phyloP scores from a whole-genome alignment of 805 yeast species.

The Scheffersomyces stipitis region DNA sequence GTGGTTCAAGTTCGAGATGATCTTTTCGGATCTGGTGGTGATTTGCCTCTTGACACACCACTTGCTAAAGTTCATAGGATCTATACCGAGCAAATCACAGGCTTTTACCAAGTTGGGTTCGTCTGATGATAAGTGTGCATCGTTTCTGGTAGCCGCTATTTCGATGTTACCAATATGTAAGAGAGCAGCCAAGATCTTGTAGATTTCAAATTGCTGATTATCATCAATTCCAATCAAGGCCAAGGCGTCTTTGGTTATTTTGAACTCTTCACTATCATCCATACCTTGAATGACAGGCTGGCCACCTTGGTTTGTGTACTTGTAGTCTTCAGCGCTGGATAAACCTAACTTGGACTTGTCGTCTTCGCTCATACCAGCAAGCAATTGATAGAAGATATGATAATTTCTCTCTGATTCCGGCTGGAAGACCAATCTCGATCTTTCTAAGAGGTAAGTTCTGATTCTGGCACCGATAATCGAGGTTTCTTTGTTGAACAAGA shows the following conservation, averaged over 20 bases:
- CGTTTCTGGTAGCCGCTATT: conserved; percentile 78
- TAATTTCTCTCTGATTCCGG: conserved; percentile 90
- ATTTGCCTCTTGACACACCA: conserved; percentile 95
- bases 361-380: conserved; percentile 65
- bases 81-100: conserved; percentile 79
- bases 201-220: conserved; percentile 63
- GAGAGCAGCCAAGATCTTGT: conserved; percentile 80
- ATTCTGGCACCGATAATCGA: conserved; percentile 93
- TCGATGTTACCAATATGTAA: conserved; percentile 92
- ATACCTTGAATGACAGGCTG: conserved; percentile 67
- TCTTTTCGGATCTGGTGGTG: conserved; percentile 88
- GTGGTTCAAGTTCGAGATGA: conserved; percentile 76
- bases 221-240: conserved; percentile 70
- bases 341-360: conserved; percentile 61
- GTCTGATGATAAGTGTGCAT: conserved; percentile 77
- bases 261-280: conserved; percentile 79
- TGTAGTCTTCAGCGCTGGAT: conserved; percentile 63
- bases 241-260: conserved; percentile 74
- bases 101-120: conserved; percentile 85
- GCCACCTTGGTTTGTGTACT: conserved; percentile 90
- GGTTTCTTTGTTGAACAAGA: conserved; percentile 71
- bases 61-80: conserved; percentile 70
- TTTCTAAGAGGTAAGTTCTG: conserved; percentile 87
- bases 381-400: conserved; percentile 88
- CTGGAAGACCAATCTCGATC: conserved; percentile 93